Conservation (phyloP, 2,329 filamentous ascomycete species). For the Pseudogymnoascus sp. region DNA sequence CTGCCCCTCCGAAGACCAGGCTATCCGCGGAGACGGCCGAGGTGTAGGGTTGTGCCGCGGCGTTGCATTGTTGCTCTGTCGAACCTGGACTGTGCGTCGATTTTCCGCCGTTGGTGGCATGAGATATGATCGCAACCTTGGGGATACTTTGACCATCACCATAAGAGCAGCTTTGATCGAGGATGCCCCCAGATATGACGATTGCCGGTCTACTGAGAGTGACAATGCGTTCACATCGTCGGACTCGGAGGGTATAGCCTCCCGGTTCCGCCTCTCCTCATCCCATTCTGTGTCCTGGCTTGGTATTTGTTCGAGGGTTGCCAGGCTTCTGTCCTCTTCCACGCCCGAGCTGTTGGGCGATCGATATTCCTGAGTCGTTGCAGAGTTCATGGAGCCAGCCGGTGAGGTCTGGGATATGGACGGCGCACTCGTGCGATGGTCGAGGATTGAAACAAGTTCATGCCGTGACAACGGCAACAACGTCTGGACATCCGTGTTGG, state of each 20-base stretch:
- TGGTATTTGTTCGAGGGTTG: constrained; percentile 60
- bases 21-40: constrained; percentile 31
- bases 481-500: constrained; percentile 42
- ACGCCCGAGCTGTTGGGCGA: constrained; percentile 42
- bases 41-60: constrained; percentile 30
- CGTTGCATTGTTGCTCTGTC: constrained; percentile 21
- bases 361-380: constrained; percentile 39
- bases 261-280: constrained; percentile 48
- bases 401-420: constrained; percentile 37
- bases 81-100: constrained; percentile 16
- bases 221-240: constrained; percentile 66
- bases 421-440: constrained; percentile 29
- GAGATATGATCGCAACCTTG: constrained; percentile 39
- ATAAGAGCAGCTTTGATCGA: constrained; percentile 67
- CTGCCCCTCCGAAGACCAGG: constrained; percentile 57
- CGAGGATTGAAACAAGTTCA: constrained; percentile 50
- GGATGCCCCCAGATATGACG: constrained; percentile 64
- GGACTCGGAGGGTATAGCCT: constrained; percentile 53
- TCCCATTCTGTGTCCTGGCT: constrained; percentile 58
- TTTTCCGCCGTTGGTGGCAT: constrained; percentile 22
- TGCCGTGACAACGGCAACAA: constrained; percentile 55
- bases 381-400: constrained; percentile 45
- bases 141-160: constrained; percentile 52
- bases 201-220: constrained; percentile 46
- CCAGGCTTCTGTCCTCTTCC: constrained; percentile 37